These are phyloP conservation scores for Phytophthora quininea DNA, from an alignment of 352 stramenopile genomes.

Conservation along the genomic window DNA sequence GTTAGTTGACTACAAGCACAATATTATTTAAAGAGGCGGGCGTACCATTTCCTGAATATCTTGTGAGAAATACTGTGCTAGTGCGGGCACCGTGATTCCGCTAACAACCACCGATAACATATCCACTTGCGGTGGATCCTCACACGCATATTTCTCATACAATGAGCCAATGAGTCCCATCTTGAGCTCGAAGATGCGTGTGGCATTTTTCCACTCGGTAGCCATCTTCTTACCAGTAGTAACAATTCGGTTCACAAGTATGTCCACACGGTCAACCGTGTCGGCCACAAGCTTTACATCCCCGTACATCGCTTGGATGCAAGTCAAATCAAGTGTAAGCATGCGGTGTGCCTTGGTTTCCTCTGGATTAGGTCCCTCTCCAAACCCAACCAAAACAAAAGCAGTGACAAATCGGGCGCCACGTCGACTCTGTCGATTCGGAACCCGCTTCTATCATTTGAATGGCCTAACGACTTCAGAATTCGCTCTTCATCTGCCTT, in stretches of 20 bases:
- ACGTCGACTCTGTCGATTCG: conserved; percentile 44
- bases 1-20: too few species aligned
- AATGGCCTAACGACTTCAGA: conserved; percentile 19
- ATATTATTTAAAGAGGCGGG: too few species aligned
- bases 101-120: conserved; percentile 71
- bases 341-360: conserved; percentile 34
- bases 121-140: conserved; percentile 68
- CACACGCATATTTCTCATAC: conserved; percentile 79
- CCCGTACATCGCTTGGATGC: conserved; percentile 33
- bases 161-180: conserved; percentile 74
- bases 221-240: conserved; percentile 43
- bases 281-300: conserved; percentile 42
- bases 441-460: conserved; percentile 15
- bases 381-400: conserved; percentile 38
- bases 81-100: conserved; percentile 62
- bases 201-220: conserved; percentile 82
- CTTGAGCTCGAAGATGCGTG: conserved; percentile 77
- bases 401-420: conserved; percentile 38
- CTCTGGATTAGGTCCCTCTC: neutral
- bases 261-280: conserved; percentile 31
- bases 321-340: conserved; percentile 43
- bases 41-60: conserved; percentile 84
- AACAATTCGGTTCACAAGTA: conserved; percentile 39
- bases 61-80: conserved; percentile 83
- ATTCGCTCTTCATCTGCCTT: conserved; percentile 20